These are phyloP conservation scores for Lodderomyces elongisporus DNA, from an alignment of 1,139 yeast species.

Conservation along the genomic window DNA sequence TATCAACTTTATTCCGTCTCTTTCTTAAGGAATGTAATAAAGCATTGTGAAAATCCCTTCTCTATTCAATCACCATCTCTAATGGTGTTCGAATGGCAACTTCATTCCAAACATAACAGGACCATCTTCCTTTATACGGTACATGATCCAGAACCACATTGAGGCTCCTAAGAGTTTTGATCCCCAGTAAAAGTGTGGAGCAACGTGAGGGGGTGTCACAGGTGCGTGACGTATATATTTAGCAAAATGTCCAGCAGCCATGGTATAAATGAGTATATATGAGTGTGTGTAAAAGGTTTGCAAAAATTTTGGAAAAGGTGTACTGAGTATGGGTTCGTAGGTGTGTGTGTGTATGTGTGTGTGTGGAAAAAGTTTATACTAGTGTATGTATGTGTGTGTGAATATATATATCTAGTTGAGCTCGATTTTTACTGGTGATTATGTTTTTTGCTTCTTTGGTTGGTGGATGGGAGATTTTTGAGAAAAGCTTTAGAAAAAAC, in stretches of 20 bases:
- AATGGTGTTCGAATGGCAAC: slow-evolving; percentile 36
- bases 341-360: neutral
- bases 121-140: slow-evolving; percentile 70
- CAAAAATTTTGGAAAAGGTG: neutral
- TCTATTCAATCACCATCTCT: neutral
- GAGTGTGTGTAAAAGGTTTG: too few species aligned
- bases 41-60: too few species aligned
- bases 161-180: slow-evolving; percentile 71
- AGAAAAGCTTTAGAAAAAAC: too few species aligned
- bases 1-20: too few species aligned
- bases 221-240: slow-evolving; percentile 52
- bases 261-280: too few species aligned
- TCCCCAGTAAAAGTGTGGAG: slow-evolving; percentile 50
- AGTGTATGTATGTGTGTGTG: too few species aligned
- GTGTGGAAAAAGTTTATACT: too few species aligned
- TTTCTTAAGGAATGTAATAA: too few species aligned
- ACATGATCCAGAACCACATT: slow-evolving; percentile 84
- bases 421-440: too few species aligned
- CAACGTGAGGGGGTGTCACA: slow-evolving; percentile 51
- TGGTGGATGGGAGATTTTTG: too few species aligned
- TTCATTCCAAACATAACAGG: slow-evolving; percentile 51
- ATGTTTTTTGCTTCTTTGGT: too few species aligned
- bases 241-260: slow-evolving; percentile 44
- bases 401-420: too few species aligned
- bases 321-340: neutral